Percentiles rank a stretch among this genome's conserved stretches.
Conservation (phyloP, 148 eudicot genomes). For the Gaultheria prostrata region DNA sequence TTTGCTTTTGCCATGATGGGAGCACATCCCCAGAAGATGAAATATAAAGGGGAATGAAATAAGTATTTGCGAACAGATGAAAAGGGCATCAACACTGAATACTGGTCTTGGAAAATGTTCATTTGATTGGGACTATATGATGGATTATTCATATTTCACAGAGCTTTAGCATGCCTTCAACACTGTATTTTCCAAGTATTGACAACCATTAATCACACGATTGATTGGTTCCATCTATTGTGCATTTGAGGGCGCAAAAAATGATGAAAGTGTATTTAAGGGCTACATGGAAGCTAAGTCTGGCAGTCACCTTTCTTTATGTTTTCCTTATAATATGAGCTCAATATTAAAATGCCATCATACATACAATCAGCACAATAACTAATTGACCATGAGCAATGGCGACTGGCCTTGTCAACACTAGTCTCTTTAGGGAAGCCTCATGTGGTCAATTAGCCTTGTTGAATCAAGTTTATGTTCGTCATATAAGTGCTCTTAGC, state of each 20-base stretch:
- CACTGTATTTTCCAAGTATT: not conserved
- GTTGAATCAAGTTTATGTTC: not conserved
- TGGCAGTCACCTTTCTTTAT: not conserved
- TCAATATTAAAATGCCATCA: not conserved
- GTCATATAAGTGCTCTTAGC: slow-evolving; percentile 1
- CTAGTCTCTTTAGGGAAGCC: not conserved
- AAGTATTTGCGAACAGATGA: not conserved
- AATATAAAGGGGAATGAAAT: not conserved
- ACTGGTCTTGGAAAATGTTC: not conserved
- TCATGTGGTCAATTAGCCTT: not conserved
- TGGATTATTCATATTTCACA: not conserved
- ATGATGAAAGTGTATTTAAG: not conserved
- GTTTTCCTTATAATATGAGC: not conserved
- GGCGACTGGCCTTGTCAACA: not conserved
- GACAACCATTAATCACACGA: not conserved
- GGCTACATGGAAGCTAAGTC: not conserved
- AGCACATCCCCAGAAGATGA: not conserved
- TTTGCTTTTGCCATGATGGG: not conserved
- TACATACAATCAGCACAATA: not conserved
- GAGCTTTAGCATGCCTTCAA: not conserved
- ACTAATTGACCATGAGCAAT: not conserved
- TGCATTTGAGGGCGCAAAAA: not conserved
- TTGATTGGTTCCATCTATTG: not conserved
- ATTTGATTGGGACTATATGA: not conserved
- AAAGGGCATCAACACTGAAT: not conserved